Percentiles rank a stretch among this genome's conserved stretches.
Evolutionary conservation across 2,329 filamentous ascomycete species (phyloP).

Genomic region (Aspergillus sp.): DNA sequence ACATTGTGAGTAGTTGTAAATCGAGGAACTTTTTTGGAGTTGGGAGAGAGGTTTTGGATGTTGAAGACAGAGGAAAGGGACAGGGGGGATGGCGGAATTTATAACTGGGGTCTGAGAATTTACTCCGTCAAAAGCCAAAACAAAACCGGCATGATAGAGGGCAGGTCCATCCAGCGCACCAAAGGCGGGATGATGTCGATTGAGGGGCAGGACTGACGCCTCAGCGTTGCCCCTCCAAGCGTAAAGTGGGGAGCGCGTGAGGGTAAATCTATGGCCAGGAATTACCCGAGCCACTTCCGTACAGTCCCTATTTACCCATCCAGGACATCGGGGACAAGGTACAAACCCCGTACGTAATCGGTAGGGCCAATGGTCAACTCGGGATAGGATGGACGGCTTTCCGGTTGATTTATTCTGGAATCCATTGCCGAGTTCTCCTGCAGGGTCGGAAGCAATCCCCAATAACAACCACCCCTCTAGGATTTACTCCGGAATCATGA

Average conservation of each 20-base stretch:
- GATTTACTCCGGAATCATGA: no score
- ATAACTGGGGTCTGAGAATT: constrained; percentile 7
- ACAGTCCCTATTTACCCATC: background rate
- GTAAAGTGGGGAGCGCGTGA: constrained; percentile 2
- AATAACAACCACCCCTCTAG: no score
- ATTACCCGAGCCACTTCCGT: background rate
- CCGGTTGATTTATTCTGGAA: no score
- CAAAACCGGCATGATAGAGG: constrained; percentile 6
- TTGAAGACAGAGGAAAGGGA: background rate
- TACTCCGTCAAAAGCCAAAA: background rate
- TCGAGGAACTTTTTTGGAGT: background rate
- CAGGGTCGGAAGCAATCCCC: background rate
- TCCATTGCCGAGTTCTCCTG: no score
- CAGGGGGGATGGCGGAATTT: constrained; percentile 12
- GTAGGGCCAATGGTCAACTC: background rate
- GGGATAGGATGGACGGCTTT: background rate
- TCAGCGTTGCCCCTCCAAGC: constrained; percentile 6
- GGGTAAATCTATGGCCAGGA: constrained; percentile 8
- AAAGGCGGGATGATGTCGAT: constrained; percentile 20
- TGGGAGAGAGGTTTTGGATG: background rate
- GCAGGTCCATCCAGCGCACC: constrained; percentile 24
- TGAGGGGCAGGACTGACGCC: constrained; percentile 13
- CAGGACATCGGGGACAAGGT: background rate
- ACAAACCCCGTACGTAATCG: background rate
- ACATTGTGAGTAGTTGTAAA: constrained; percentile 24